These are phyloP conservation scores for Forsythia suspensa DNA, from an alignment of 257 asterid species.

Conservation along the genomic window DNA sequence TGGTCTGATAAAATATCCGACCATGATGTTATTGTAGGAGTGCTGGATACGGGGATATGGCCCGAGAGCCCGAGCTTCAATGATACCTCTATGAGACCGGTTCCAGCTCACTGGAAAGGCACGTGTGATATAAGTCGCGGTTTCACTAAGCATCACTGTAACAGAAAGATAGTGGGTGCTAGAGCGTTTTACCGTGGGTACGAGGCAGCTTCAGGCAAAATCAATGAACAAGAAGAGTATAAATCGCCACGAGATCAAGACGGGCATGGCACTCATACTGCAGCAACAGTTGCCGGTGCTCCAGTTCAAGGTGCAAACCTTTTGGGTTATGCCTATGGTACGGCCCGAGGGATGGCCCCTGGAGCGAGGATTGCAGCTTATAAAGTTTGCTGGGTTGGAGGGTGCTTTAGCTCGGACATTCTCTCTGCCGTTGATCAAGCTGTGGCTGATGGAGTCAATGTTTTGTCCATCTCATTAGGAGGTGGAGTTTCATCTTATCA, in stretches of 20 bases:
- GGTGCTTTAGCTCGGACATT: slow-evolving; percentile 91
- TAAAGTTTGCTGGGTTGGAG: slow-evolving; percentile 93
- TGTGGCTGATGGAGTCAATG: slow-evolving; percentile 82
- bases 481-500: slow-evolving; percentile 83
- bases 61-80: slow-evolving; percentile 93
- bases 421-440: slow-evolving; percentile 90
- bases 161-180: slow-evolving; percentile 81
- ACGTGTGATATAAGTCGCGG: slow-evolving; percentile 72
- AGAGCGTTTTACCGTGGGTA: slow-evolving; percentile 68
- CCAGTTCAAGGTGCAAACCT: slow-evolving; percentile 72
- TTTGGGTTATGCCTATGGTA: slow-evolving; percentile 82
- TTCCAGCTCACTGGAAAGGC: slow-evolving; percentile 77
- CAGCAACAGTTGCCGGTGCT: slow-evolving; percentile 73
- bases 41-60: slow-evolving; percentile 91
- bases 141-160: slow-evolving; percentile 60
- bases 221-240: slow-evolving; percentile 62
- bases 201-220: slow-evolving; percentile 80
- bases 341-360: slow-evolving; percentile 87
- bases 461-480: slow-evolving; percentile 80
- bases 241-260: slow-evolving; percentile 88
- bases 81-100: slow-evolving; percentile 55
- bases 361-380: slow-evolving; percentile 86
- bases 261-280: slow-evolving; percentile 96
- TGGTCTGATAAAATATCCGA: slow-evolving; percentile 30
- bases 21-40: slow-evolving; percentile 71